phyloP scores from a whole-genome alignment of 129 eudicot species.

The carrot (Daucus carota) region DH1_v3.0 NC_030386.2:36909001-36909500 shows the following conservation, averaged over 20 bases:
- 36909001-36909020: background rate
- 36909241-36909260: background rate
- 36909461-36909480: background rate
- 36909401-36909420: background rate
- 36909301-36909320: background rate
- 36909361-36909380: conserved; percentile 30
- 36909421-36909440: conserved; percentile 2
- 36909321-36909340: conserved; percentile 13
- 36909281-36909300: conserved; percentile 3
- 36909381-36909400: conserved; percentile 25
- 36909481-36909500: background rate
- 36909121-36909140: background rate
- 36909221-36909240: background rate
- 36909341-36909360: conserved; percentile 21
- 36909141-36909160: background rate
- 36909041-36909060: background rate
- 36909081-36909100: background rate
- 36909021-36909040: background rate
- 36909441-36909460: background rate
- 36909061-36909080: background rate
- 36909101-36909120: background rate
- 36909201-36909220: background rate
- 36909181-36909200: background rate
- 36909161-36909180: background rate
- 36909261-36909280: background rate